Base-by-base conservation (phyloP, 2,329 filamentous ascomycete genomes). In the Neonectria magnoliae region DNA sequence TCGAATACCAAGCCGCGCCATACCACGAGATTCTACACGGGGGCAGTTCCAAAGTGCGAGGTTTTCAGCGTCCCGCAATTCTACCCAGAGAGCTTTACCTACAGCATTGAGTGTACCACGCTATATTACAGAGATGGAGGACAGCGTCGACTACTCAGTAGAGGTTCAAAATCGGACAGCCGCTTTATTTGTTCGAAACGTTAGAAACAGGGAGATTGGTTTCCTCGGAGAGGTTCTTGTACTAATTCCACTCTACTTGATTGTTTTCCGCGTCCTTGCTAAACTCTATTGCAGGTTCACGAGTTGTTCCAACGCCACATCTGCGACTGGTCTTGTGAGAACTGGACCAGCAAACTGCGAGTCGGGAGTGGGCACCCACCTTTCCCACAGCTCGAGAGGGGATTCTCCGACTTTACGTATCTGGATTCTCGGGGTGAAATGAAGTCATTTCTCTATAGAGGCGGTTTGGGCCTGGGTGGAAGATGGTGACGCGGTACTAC, bases 271-370 rank as follows among this genome's bases (percentile, higher is more conserved):
- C 10, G 20, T 47, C 7, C 44, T 25, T 42, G 16, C 31, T 20
- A 55, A 33, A 1, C 22, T 20, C 2, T 9, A 33, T 20, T 47
- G 16, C 20, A 65, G 63, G 20, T 65, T 36, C 51, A 62, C 47
- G 45, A 31, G 2, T 11, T 65, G 33, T 58, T 65, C 18, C 53
- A 59, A 22, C 13, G 38, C 29, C 45, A 58, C 6, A 54, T 65
- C 42, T 18, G 20, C 31, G 41, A 42, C 16, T 65, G 63, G 63
- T 36, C 53, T 14, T 41, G 27, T 33, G 31, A 62, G n/a, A 47
- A 62, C 25, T 65, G 63, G 63, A 65, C 63, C 33, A 65, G 63
- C 33, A 65, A 41, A 36, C 27, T 62, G n/a, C 58, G 63, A n/a
- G 48, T 50, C 9, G 58, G 59, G 14, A 31, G 14, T 53, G 58